Evolutionary conservation across 768 basidiomycete species (phyloP), one percentile per base, ranked within the genome.

Genomic region (Mrakia blollopis): DNA sequence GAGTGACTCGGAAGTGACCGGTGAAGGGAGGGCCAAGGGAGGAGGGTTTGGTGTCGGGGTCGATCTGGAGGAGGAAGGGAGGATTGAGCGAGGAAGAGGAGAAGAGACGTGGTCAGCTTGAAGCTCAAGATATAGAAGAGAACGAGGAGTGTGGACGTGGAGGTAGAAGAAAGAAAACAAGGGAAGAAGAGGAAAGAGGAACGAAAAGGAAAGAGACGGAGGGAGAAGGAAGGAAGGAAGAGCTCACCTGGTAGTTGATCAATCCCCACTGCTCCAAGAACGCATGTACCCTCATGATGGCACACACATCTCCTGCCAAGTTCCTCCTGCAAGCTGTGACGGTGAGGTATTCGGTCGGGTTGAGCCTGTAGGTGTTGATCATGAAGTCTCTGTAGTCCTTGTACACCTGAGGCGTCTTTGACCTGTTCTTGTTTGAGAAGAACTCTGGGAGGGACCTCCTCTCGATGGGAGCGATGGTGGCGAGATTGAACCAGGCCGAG

Each of bases 331-430:
- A 99, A 1, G 96, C 96, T 1, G 97, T 99, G 77, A 98, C 92
- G 25, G 97, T 99, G 76, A 99, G 87, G 81, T 99, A 99, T 83
- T 99, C 97, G 32, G 88, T 88, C 1, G 97, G 97, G 71, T 97
- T 88, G 54, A 99, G 87, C 71, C 97, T 88, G 84, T 98, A 98
- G 1, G 97, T 94, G 85, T 99, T 98, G 83, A 99, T 89, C 96
- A 99, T 99, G 80, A 99, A 99, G 86, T 99, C 96, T 78, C 97
- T 90, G 82, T 99, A 99, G 83, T 99, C 96, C 84, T 98, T 98
- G 87, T 98, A 99, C 79, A 98, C 94, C 28, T 92, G 87, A 0
- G 97, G 96, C 1, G 96, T 97, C 85, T 99, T 99, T 79, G 90
- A 92, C 75, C 95, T 86, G 83, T 98, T 98, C 73, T 93, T 88